Percentiles rank a stretch among this genome's conserved stretches.
Evolutionary conservation across 1,284 basidiomycete genomes (phyloP).

Genomic region (Heterobasidion occidentale): DNA sequence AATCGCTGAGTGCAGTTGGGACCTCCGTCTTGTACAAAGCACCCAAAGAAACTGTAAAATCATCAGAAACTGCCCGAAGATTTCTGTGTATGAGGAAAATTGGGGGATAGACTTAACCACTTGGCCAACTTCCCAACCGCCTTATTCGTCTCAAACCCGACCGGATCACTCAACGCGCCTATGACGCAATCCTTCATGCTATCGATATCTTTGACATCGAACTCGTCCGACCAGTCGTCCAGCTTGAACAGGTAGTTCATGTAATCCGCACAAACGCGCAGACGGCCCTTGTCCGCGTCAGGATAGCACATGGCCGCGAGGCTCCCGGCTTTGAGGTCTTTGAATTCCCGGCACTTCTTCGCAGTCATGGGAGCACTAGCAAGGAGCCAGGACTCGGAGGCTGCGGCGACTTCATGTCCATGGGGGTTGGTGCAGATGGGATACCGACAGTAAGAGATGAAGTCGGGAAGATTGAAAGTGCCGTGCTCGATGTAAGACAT

Average conservation of each 20-base stretch:
- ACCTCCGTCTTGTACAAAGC: not conserved
- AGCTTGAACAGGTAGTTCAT: conserved; percentile 31
- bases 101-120: not conserved
- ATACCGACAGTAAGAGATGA: conserved; percentile 53
- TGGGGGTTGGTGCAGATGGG: conserved; percentile 41
- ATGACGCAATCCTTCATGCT: conserved; percentile 27
- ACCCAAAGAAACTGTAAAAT: not conserved
- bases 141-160: conserved; percentile 19
- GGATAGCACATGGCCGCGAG: conserved; percentile 62
- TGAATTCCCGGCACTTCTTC: conserved; percentile 41
- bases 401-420: conserved; percentile 44
- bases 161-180: conserved; percentile 28
- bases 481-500: not conserved
- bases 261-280: conserved; percentile 47
- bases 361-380: conserved; percentile 38
- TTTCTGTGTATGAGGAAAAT: not conserved
- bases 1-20: conserved; percentile 20
- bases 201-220: conserved; percentile 22
- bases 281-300: conserved; percentile 38
- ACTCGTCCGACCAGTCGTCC: conserved; percentile 32
- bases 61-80: too few species aligned
- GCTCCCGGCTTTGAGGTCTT: conserved; percentile 57
- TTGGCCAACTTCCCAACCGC: conserved; percentile 7
- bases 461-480: conserved; percentile 45
- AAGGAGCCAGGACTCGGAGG: conserved; percentile 51